A percentile compares a stretch with the other conserved stretches of the same genome.
phyloP scores from a whole-genome alignment of 352 stramenopile species.

The Pythium myriotylum region DNA sequence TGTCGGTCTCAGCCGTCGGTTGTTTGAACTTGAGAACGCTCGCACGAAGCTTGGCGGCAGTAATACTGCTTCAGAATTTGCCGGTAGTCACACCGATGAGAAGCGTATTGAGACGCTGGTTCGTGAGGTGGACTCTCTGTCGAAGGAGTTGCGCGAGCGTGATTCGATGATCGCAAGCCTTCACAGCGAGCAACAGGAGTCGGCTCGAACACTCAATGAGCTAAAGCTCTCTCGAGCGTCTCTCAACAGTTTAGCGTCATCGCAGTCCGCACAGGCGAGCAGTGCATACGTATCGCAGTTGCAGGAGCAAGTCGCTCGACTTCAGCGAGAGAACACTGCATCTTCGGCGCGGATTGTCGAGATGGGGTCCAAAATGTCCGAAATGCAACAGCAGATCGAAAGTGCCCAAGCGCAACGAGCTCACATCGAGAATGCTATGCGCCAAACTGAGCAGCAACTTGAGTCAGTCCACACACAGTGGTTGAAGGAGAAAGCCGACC shows the following conservation, averaged over 20 bases:
- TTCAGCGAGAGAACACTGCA: slow-evolving; percentile 35
- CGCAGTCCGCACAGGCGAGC: slow-evolving; percentile 6
- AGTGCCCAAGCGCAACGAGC: slow-evolving; percentile 43
- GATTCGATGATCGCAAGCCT: slow-evolving; percentile 64
- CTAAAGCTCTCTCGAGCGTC: slow-evolving; percentile 40
- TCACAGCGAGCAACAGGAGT: slow-evolving; percentile 52
- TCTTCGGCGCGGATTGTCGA: slow-evolving; percentile 27
- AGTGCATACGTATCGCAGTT: slow-evolving; percentile 20
- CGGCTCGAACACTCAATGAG: slow-evolving; percentile 41
- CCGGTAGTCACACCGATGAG: slow-evolving; percentile 38
- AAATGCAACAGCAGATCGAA: slow-evolving; percentile 49
- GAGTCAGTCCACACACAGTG: slow-evolving; percentile 57
- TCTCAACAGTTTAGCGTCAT: slow-evolving; percentile 6
- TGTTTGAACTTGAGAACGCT: slow-evolving; percentile 46
- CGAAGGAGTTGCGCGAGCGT: slow-evolving; percentile 57
- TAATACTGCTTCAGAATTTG: slow-evolving; percentile 31
- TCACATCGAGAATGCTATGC: slow-evolving; percentile 45
- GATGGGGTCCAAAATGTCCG: slow-evolving; percentile 33
- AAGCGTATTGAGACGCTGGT: slow-evolving; percentile 59
- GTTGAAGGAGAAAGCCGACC: slow-evolving; percentile 59
- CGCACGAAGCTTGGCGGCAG: slow-evolving; percentile 1
- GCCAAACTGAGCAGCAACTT: slow-evolving; percentile 56
- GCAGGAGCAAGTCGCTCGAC: slow-evolving; percentile 37
- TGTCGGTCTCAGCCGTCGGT: slow-evolving; percentile 46
- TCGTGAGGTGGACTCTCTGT: slow-evolving; percentile 54